Base-by-base conservation (phyloP, 1,284 basidiomycete species). In the Cystobasidium sp. region DNA sequence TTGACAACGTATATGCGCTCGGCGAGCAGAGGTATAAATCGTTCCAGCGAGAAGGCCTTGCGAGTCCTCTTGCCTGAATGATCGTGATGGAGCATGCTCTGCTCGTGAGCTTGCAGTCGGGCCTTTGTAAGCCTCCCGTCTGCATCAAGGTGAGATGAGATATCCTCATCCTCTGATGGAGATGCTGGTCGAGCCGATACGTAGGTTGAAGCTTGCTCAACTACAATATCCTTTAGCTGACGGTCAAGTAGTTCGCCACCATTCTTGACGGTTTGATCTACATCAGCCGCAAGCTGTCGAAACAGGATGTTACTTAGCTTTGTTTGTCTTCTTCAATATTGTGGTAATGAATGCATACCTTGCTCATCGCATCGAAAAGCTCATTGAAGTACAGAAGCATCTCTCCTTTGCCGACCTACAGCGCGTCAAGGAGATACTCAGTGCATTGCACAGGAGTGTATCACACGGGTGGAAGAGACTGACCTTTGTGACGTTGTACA, bases 241-340 rank as follows among this genome's bases (percentile, higher is more conserved):
- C 97, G 89, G 83, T 99, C 97, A 69, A 99, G 87, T n/a, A 99
- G 87, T 82, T 99, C 97, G 1, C 96, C 95, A 8, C 96, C 97
- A 80, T 99, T 99, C 88, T 97, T 97, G 78, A 99, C 97, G 2
- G 96, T 96, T 63, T 94, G 82, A 79, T 99, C 97, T 0, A 94
- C 91, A 82, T 99, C 97, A 51, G 96, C 94, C 6, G 94, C 93
- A 70, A 99, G 91, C 94, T 97, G 79, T 37, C 12, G 61, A 76
- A 59, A 55, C 16, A 47, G 20, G 3, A 22, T 24, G 9, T 43
- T 31, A 12, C 16, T n/a, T n/a, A 43, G 65, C 31, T 9, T 46
- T 20, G 1, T 7, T 7, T 9, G 20, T 39, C 44, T n/a, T 43
- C 39, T 41, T 16, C 0, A 63, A 16, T 47, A 44, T 20, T 20